These are phyloP conservation scores for Phytophthora europaea DNA, from an alignment of 352 stramenopile species.

Conservation along the genomic window DNA sequence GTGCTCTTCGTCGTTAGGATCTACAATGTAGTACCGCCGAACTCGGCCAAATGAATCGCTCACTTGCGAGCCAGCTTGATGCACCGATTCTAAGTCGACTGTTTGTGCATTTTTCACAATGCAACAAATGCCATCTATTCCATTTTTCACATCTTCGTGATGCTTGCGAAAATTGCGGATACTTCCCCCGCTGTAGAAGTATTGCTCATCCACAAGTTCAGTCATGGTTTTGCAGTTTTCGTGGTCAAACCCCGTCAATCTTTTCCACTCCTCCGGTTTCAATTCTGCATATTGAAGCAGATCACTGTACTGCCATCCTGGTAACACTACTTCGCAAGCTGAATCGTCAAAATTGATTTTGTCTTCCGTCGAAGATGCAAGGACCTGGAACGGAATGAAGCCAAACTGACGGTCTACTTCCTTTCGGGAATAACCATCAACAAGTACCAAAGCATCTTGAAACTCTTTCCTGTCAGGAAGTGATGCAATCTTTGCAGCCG, in stretches of 20 bases:
- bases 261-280: slow-evolving; percentile 29
- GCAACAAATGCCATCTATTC: slow-evolving; percentile 25
- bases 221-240: neutral
- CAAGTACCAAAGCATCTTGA: slow-evolving; percentile 22
- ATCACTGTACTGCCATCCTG: slow-evolving; percentile 32
- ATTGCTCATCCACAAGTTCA: slow-evolving; percentile 28
- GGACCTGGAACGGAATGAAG: slow-evolving; percentile 26
- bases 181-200: slow-evolving; percentile 46
- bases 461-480: slow-evolving; percentile 34
- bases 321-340: slow-evolving; percentile 24
- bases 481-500: slow-evolving; percentile 18
- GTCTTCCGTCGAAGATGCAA: slow-evolving; percentile 25
- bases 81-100: slow-evolving; percentile 19
- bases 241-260: slow-evolving; percentile 19
- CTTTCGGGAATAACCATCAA: slow-evolving; percentile 34
- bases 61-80: neutral
- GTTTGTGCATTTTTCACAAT: slow-evolving; percentile 8
- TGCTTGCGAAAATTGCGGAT: slow-evolving; percentile 33
- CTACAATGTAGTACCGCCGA: slow-evolving; percentile 35
- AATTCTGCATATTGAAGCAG: slow-evolving; percentile 29
- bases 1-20: slow-evolving; percentile 29
- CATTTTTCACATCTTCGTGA: slow-evolving; percentile 22
- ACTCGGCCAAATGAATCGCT: slow-evolving; percentile 22
- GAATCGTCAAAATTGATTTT: slow-evolving; percentile 9
- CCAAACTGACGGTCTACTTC: slow-evolving; percentile 28